Evolutionary conservation across 139 green algal genomes (phyloP).

Genomic region (Chlorella sp.): DNA sequence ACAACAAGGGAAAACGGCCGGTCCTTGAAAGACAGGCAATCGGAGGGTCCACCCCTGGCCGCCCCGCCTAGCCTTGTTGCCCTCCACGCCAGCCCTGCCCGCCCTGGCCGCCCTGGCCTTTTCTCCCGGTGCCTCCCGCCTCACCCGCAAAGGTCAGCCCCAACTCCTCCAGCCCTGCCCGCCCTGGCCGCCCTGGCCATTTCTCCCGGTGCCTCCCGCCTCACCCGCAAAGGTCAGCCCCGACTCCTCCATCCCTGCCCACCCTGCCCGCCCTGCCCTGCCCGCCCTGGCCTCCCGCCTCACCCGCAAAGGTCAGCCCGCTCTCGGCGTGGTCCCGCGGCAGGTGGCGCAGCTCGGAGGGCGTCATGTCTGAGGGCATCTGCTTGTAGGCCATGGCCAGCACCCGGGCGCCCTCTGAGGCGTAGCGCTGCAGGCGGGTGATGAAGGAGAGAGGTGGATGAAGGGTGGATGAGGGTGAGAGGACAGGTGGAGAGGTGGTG

Average conservation of each 20-base stretch:
- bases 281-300: neutral
- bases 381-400: conserved; percentile 87
- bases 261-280: too few species aligned
- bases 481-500: neutral
- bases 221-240: conserved; percentile 64
- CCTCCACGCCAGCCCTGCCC: too few species aligned
- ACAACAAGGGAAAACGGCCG: too few species aligned
- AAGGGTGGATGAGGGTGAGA: neutral
- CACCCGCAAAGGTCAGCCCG: conserved; percentile 67
- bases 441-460: neutral
- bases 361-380: conserved; percentile 57
- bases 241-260: neutral
- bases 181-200: neutral
- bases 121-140: too few species aligned
- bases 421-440: conserved; percentile 58
- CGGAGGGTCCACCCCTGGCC: too few species aligned
- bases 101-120: conserved; percentile 37
- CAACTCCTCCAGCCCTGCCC: too few species aligned
- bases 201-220: too few species aligned
- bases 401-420: conserved; percentile 88
- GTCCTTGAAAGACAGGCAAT: too few species aligned
- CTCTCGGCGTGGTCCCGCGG: conserved; percentile 69
- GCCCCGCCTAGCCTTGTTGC: too few species aligned
- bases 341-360: conserved; percentile 62
- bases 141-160: conserved; percentile 68